These are phyloP conservation scores for Solanum chilense DNA, from an alignment of 257 asterid genomes.

Conservation along the genomic window DNA sequence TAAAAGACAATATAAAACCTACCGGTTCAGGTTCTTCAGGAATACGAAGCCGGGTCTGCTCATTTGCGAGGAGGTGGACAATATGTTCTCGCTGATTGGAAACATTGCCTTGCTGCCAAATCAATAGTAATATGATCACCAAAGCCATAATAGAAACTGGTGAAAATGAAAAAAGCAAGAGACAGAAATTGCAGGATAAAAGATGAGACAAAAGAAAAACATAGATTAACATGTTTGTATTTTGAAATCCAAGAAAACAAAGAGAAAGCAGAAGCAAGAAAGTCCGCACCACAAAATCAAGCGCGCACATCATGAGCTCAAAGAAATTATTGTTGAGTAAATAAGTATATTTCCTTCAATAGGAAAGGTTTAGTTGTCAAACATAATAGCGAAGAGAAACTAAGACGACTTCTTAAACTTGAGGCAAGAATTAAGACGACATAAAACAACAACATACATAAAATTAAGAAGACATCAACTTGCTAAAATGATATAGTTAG, in stretches of 20 bases:
- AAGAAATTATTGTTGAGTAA: not conserved
- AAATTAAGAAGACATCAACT: not conserved
- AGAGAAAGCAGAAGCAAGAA: not conserved
- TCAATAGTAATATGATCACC: not conserved
- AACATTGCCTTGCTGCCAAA: constrained; percentile 76
- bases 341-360: not conserved
- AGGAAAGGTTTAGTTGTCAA: not conserved
- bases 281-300: not conserved
- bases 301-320: not conserved
- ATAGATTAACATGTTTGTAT: not conserved
- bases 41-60: constrained; percentile 74
- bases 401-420: not conserved
- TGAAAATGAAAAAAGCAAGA: not conserved
- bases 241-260: not conserved
- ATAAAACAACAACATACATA: not conserved
- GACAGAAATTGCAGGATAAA: not conserved
- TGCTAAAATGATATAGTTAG: not conserved
- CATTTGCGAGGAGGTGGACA: constrained; percentile 90
- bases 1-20: constrained; percentile 17
- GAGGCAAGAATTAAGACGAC: not conserved
- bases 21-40: constrained; percentile 88
- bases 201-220: not conserved
- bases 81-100: constrained; percentile 93
- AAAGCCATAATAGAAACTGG: not conserved
- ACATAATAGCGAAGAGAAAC: not conserved